Base-by-base conservation (phyloP, 2,329 filamentous ascomycete genomes). In the Fusarium annulatum region DNA sequence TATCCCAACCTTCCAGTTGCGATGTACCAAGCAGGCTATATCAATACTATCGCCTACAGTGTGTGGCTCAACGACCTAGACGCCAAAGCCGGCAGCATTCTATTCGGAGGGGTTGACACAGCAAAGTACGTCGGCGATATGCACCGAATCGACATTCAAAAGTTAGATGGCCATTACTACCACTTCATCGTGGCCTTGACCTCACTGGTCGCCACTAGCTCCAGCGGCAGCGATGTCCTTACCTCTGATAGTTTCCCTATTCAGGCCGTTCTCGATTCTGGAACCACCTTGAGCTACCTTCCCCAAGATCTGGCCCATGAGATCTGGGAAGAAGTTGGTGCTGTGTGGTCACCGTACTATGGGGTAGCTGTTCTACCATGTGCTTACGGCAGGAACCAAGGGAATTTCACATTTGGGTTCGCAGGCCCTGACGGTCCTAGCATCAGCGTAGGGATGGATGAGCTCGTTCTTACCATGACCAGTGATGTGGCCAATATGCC, bases 81-180 rank as follows among this genome's bases (percentile, higher is more conserved):
- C 65, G 82, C 92, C 1, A 90, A 86, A 67, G 91, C 87, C 3
- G 94, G 94, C 41, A 92, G 85, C 74, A 91, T 96, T 67, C 84
- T 96, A 3, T 96, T 96, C 74, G 94, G 94, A 43, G 94, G 93
- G n/a, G 90, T 95, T 66, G 93, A 96, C 79, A 93, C 89, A 0
- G 88, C 87, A 67, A 95, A 95, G 79, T 96, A 90, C 81, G 80
- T 85, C 1, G 93, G 93, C 53, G 81, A 88, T 5, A 85, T 95
- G 38, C 85, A 86, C 51, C 88, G 86, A 10, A 84, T 95, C 34
- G 85, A 91, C 21, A 85, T 94, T 68, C 84, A 81, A 9, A 61
- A 73, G 19, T 79, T 85, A 60, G 80, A 84, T 53, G 58, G 85
- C 56, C 71, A 76, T 60, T 86, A 83, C 67, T 83, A 82, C 30